phyloP scores from a whole-genome alignment of 345 rosid species.

The Eutrema japonicum region DNA sequence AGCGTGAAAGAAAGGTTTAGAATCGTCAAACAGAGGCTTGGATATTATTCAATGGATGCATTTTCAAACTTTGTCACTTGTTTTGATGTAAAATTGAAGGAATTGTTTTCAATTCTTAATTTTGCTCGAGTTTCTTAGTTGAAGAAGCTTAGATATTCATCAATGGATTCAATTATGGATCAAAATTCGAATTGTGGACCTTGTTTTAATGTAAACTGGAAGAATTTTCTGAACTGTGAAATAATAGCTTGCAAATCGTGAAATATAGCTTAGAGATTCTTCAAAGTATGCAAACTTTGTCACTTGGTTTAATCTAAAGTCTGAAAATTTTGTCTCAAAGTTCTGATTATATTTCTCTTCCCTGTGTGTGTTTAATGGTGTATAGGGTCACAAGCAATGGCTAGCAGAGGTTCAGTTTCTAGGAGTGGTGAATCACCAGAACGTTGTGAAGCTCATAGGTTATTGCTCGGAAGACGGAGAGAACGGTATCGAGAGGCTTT shows the following conservation, averaged over 20 bases:
- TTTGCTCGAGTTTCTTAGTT: too few species aligned
- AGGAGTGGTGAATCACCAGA: conserved; percentile 74
- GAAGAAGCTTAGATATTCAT: neutral
- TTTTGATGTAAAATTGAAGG: neutral
- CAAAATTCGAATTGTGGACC: neutral
- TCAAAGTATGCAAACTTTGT: neutral
- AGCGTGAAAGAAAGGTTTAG: neutral
- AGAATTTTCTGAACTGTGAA: neutral
- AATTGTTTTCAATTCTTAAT: neutral
- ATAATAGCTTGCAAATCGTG: neutral
- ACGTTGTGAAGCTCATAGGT: conserved; percentile 87
- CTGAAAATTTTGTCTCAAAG: neutral
- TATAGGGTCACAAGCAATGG: conserved; percentile 95
- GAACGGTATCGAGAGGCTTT: conserved; percentile 74
- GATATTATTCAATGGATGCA: neutral
- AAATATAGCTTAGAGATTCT: neutral
- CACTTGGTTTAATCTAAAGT: conserved; percentile 1
- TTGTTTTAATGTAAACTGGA: too few species aligned
- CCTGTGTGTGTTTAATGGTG: conserved; percentile 10
- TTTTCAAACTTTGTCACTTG: neutral
- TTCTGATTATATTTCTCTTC: neutral
- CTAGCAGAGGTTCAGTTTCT: conserved; percentile 88
- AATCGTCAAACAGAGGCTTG: neutral
- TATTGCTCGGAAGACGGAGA: conserved; percentile 77
- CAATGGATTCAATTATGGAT: neutral